Evolutionary conservation across 1,284 basidiomycete genomes (phyloP).

Genomic region (Tilletiaria anomala): DNA sequence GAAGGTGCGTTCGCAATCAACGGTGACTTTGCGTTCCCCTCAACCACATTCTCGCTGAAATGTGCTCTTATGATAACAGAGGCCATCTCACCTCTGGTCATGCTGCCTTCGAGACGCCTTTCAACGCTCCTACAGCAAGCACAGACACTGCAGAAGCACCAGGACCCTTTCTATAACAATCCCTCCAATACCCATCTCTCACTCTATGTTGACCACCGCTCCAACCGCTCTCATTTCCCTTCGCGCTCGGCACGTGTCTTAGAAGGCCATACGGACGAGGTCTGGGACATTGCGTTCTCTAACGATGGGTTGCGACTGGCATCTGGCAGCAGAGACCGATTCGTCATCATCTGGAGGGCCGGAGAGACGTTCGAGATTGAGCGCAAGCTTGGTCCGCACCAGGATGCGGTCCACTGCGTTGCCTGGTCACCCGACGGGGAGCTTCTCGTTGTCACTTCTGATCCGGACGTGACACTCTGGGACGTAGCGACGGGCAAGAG

Average conservation of each 20-base stretch:
- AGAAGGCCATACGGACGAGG: constrained; percentile 74
- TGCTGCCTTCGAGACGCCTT: constrained; percentile 82
- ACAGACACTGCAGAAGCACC: constrained; percentile 51
- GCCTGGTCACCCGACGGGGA: no score
- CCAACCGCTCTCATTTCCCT: constrained; percentile 64
- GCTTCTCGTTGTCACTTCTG: no score
- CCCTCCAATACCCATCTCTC: constrained; percentile 50
- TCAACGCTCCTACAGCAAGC: constrained; percentile 75
- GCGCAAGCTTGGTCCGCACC: no score
- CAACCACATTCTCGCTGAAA: constrained; percentile 58
- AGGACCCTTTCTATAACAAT: constrained; percentile 29
- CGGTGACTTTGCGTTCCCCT: constrained; percentile 2
- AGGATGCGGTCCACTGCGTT: no score
- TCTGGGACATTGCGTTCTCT: constrained; percentile 92
- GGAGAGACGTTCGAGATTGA: no score
- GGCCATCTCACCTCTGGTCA: constrained; percentile 68
- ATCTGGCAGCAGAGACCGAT: constrained; percentile 70
- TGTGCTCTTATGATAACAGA: no score
- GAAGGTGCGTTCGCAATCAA: constrained; percentile 68
- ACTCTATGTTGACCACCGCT: constrained; percentile 70
- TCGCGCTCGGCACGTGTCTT: constrained; percentile 55
- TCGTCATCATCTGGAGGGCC: constrained; percentile 74
- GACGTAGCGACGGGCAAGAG: no score
- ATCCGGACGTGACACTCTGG: no score
- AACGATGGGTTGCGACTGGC: constrained; percentile 72